Percentiles rank a stretch among this genome's conserved stretches.
Conservation (phyloP, 768 basidiomycete species). For the Lentinula detonsa region DNA sequence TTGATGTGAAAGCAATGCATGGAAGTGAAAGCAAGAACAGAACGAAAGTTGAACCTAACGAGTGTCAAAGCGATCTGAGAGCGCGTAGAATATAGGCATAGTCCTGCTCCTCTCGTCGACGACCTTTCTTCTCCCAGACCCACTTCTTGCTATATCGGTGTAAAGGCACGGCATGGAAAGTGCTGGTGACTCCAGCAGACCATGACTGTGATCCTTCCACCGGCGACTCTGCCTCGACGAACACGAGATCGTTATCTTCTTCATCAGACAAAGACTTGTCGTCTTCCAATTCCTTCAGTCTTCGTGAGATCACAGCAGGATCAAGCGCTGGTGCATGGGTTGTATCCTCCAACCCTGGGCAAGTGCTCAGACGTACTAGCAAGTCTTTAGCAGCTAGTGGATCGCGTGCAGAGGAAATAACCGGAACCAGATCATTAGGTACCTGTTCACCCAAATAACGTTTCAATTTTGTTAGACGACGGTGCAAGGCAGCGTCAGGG, state of each 20-base stretch:
- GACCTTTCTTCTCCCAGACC: slow-evolving; percentile 32
- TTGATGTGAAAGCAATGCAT: not conserved
- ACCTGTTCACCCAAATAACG: slow-evolving; percentile 27
- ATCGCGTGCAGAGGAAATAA: slow-evolving; percentile 4
- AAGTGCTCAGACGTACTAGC: not conserved
- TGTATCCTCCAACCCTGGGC: not conserved
- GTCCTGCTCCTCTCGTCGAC: slow-evolving; percentile 28
- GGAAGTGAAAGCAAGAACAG: not conserved
- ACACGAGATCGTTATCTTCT: not conserved
- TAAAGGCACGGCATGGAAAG: not conserved
- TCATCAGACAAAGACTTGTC: not conserved
- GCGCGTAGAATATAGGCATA: slow-evolving; percentile 26
- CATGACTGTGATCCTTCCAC: not conserved
- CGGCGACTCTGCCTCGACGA: not conserved
- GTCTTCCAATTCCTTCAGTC: not conserved
- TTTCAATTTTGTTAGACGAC: slow-evolving; percentile 23
- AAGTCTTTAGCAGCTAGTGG: not conserved
- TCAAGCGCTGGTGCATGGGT: not conserved
- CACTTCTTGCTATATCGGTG: slow-evolving; percentile 26
- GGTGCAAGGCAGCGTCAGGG: slow-evolving; percentile 20
- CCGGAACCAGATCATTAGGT: slow-evolving; percentile 16
- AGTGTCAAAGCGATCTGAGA: slow-evolving; percentile 23
- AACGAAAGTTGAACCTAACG: not conserved
- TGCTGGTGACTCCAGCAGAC: not conserved
- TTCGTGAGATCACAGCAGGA: not conserved